Evolutionary conservation across 2,329 filamentous ascomycete species (phyloP), one percentile per base, ranked within the genome.

Genomic region (Aspergillus fischeri): DNA sequence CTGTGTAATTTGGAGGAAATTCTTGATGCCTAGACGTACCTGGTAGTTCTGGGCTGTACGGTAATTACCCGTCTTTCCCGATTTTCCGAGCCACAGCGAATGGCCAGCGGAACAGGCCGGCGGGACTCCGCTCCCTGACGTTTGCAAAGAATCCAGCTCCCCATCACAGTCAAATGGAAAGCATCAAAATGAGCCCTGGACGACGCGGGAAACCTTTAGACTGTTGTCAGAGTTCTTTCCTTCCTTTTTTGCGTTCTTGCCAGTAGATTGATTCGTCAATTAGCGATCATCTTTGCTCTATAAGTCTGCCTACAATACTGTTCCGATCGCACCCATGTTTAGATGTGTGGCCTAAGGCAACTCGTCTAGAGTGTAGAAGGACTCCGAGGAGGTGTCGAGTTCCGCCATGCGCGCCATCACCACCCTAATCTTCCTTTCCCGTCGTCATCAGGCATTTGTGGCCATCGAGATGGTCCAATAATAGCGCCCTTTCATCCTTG

Each of bases 81-180:
- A 53, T 28, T 38, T 62, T 53, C 59, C 57, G 57, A 54, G 21
- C 54, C 55, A 55, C 51, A 63, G 55, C 58, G 53, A 60, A 38
- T 56, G 49, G 55, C 35, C 63, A 58, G 65, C 65, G 63, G 65
- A 67, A 65, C 32, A 60, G 60, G 54, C 63, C 64, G 64, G 65
- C 65, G 65, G 65, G 64, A 66, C 62, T 62, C 61, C 64, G 63
- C 64, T 61, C 60, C 49, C 54, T 55, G 20, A 47, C 25, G 49
- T 51, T 41, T 45, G 24, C 54, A 38, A n/a, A 24, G 45, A 47
- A 48, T 45, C 47, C n/a, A 42, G 47, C 32, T 51, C 4, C 14
- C 14, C 28, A 32, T 32, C 11, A 38, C 14, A 17, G 14, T 38
- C 32, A 3, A 38, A 38, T 17, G 32, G 32, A 38, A 17, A 17